Evolutionary conservation across 2,329 filamentous ascomycete genomes (phyloP).

Genomic region (Fusarium scirpi): DNA sequence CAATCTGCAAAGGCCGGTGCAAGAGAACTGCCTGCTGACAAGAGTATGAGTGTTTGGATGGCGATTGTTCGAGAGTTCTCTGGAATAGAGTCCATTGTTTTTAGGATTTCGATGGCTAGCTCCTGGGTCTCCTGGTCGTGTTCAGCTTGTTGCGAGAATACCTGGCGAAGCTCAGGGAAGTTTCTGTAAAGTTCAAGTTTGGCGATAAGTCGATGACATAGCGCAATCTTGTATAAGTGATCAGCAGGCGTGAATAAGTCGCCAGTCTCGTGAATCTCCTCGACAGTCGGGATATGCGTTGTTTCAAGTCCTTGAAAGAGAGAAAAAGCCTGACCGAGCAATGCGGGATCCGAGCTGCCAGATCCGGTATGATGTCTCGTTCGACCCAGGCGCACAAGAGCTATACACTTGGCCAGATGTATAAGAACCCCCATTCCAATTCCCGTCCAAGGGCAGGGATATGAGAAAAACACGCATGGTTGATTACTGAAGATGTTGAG

Average conservation of each 20-base stretch:
- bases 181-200: background rate
- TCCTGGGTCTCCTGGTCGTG: background rate
- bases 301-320: background rate
- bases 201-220: background rate
- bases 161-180: background rate
- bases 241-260: background rate
- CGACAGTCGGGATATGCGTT: background rate
- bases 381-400: background rate
- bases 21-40: constrained; percentile 1
- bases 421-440: constrained; percentile 21
- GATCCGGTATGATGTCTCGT: too few relatives aligned
- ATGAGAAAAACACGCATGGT: background rate
- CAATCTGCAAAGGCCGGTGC: background rate
- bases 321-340: background rate
- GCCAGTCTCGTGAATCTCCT: background rate
- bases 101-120: background rate
- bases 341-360: background rate
- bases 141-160: background rate
- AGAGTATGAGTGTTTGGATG: constrained; percentile 2
- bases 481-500: constrained; percentile 12
- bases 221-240: constrained; percentile 1
- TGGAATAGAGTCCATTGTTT: background rate
- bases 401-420: constrained; percentile 4
- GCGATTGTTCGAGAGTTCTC: background rate
- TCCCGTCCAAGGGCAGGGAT: constrained; percentile 33